Evolutionary conservation across 164 flowering plant species (phyloP).

Genomic region (Vitis labrusca): DNA sequence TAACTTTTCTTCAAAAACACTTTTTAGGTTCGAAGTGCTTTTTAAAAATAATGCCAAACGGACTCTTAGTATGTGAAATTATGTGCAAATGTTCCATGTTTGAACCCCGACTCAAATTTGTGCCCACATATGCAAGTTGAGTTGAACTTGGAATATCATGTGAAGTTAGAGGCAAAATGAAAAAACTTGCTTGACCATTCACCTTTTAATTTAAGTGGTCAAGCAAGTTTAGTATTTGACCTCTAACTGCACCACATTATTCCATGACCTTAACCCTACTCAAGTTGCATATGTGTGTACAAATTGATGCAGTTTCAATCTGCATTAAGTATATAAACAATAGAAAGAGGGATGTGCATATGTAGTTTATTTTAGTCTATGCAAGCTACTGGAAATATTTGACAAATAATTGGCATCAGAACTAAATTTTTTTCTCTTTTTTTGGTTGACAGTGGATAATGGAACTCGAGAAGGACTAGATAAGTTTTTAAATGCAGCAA

Average conservation of each 20-base stretch:
- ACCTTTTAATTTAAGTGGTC: not conserved
- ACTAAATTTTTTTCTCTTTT: slow-evolving; percentile 3
- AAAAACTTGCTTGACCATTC: not conserved
- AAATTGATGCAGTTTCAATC: not conserved
- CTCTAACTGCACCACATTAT: too few relatives aligned
- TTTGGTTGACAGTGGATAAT: slow-evolving; percentile 70
- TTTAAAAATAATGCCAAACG: too few relatives aligned
- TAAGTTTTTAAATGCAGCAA: slow-evolving; percentile 94
- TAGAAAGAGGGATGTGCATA: not conserved
- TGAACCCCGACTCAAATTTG: too few relatives aligned
- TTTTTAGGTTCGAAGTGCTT: too few relatives aligned
- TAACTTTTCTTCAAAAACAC: too few relatives aligned
- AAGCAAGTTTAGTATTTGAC: not conserved
- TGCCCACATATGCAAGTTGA: too few relatives aligned
- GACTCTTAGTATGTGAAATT: too few relatives aligned
- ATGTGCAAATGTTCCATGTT: too few relatives aligned
- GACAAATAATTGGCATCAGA: slow-evolving; percentile 4
- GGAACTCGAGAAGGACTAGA: slow-evolving; percentile 94
- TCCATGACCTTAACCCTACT: not conserved
- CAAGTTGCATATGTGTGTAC: not conserved
- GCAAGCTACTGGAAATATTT: not conserved
- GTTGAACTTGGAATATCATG: too few relatives aligned
- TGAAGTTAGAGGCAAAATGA: too few relatives aligned
- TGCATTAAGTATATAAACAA: not conserved
- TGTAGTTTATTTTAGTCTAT: not conserved